phyloP scores from a whole-genome alignment of 768 basidiomycete species.

The Collybia sordida region DNA sequence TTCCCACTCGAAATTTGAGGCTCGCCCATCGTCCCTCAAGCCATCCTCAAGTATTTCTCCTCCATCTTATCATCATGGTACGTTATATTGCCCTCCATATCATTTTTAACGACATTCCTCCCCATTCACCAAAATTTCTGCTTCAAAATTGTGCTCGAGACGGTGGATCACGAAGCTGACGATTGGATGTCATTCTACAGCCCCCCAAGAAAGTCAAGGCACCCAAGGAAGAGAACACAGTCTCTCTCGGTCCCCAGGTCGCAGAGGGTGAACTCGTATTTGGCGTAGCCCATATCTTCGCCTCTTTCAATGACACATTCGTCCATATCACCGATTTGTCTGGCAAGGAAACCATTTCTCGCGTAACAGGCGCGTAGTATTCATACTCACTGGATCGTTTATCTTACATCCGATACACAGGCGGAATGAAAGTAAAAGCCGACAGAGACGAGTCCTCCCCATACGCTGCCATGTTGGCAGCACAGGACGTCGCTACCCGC shows the following conservation, averaged over 20 bases:
- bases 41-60: constrained; percentile 33
- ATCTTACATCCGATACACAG: constrained; percentile 31
- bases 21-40: constrained; percentile 23
- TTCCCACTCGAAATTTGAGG: constrained; percentile 8
- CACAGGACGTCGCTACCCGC: constrained; percentile 93
- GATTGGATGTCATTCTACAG: constrained; percentile 53
- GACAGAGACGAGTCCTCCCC: constrained; percentile 99
- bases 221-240: constrained; percentile 77
- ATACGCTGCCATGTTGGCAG: constrained; percentile 97
- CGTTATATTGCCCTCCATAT: constrained; percentile 16
- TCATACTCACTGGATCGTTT: background rate
- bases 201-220: constrained; percentile 83
- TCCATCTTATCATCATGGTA: constrained; percentile 37
- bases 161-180: constrained; percentile 55
- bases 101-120: background rate
- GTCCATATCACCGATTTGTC: constrained; percentile 99
- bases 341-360: constrained; percentile 98
- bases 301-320: constrained; percentile 99
- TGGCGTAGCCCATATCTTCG: constrained; percentile 98
- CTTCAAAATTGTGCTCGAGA: constrained; percentile 1
- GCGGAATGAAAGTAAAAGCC: constrained; percentile 99
- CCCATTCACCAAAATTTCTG: constrained; percentile 3
- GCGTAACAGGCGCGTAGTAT: constrained; percentile 79
- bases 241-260: constrained; percentile 93
- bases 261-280: constrained; percentile 96